Conservation (phyloP, 2,329 filamentous ascomycete genomes). For the Sporothrix variecibatus region DNA sequence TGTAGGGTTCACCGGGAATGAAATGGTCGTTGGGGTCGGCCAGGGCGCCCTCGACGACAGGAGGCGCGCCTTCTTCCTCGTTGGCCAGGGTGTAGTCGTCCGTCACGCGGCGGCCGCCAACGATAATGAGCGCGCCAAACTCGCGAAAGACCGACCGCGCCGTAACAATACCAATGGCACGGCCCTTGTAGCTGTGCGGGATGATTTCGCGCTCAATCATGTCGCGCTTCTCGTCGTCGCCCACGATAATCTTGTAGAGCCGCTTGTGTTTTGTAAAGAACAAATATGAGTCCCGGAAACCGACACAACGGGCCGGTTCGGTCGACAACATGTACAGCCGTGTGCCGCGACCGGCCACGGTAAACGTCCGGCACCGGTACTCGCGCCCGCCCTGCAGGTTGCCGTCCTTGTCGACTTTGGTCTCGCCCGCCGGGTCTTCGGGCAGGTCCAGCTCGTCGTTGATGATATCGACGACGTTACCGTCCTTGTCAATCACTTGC, state of each 20-base stretch:
- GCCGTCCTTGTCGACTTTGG: slow-evolving; percentile 89
- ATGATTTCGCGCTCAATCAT: slow-evolving; percentile 95
- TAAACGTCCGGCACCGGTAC: slow-evolving; percentile 95
- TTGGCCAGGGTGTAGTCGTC: slow-evolving; percentile 89
- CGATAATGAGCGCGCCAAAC: slow-evolving; percentile 91
- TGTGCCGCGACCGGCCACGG: slow-evolving; percentile 77
- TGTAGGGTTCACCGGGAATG: slow-evolving; percentile 81
- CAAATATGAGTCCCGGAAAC: slow-evolving; percentile 95
- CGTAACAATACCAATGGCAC: slow-evolving; percentile 94
- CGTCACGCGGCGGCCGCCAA: slow-evolving; percentile 79
- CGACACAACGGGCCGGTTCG: slow-evolving; percentile 92
- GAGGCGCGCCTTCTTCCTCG: slow-evolving; percentile 66
- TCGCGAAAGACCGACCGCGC: slow-evolving; percentile 96
- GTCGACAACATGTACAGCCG: slow-evolving; percentile 98
- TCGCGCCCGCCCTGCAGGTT: slow-evolving; percentile 81
- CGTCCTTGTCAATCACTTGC: slow-evolving; percentile 89
- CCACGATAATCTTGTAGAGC: slow-evolving; percentile 97
- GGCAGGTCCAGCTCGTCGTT: slow-evolving; percentile 90
- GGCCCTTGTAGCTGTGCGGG: slow-evolving; percentile 96
- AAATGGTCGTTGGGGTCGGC: slow-evolving; percentile 86
- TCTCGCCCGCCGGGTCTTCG: slow-evolving; percentile 83
- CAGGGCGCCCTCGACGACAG: slow-evolving; percentile 74
- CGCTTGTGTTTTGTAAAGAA: slow-evolving; percentile 98
- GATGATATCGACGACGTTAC: slow-evolving; percentile 85
- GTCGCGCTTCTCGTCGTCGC: slow-evolving; percentile 95